phyloP scores from a whole-genome alignment of 2,329 filamentous ascomycete species.

The Tolypocladium guangdongense region DNA sequence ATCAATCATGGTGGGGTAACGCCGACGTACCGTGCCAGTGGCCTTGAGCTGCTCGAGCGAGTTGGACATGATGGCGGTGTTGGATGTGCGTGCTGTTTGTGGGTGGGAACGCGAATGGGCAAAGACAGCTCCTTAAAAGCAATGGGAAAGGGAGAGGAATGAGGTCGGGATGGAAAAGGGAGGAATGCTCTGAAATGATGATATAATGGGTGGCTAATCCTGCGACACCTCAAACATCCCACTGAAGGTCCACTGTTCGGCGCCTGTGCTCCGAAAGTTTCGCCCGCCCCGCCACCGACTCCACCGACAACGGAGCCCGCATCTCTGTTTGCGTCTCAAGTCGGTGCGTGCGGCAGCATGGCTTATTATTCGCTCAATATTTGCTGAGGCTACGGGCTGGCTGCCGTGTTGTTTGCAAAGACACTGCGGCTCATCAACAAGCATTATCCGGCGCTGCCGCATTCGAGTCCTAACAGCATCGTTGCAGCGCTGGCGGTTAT shows the following conservation, averaged over 20 bases:
- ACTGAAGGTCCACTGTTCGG: not conserved
- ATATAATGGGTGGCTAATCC: slow-evolving; percentile 1
- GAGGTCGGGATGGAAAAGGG: not conserved
- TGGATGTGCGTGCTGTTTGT: slow-evolving; percentile 5
- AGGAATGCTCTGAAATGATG: not conserved
- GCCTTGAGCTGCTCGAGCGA: slow-evolving; percentile 97
- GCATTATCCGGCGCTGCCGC: no score
- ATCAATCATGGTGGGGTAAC: slow-evolving; percentile 12
- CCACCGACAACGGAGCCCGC: slow-evolving; percentile 1
- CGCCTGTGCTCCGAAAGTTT: slow-evolving; percentile 1
- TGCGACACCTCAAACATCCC: not conserved
- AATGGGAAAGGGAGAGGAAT: not conserved
- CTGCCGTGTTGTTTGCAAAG: no score
- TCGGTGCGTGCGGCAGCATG: not conserved
- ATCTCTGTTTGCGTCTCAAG: no score
- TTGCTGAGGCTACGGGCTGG: not conserved
- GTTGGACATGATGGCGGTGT: slow-evolving; percentile 53
- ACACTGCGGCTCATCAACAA: no score
- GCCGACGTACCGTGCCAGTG: slow-evolving; percentile 75
- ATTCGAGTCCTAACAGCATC: not conserved
- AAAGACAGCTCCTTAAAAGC: not conserved
- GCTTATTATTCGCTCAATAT: not conserved
- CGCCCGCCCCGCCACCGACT: not conserved
- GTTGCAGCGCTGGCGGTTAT: not conserved
- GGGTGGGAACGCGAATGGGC: not conserved